Conservation (phyloP, 1,139 yeast genomes). For the Lodderomyces theae region DNA sequence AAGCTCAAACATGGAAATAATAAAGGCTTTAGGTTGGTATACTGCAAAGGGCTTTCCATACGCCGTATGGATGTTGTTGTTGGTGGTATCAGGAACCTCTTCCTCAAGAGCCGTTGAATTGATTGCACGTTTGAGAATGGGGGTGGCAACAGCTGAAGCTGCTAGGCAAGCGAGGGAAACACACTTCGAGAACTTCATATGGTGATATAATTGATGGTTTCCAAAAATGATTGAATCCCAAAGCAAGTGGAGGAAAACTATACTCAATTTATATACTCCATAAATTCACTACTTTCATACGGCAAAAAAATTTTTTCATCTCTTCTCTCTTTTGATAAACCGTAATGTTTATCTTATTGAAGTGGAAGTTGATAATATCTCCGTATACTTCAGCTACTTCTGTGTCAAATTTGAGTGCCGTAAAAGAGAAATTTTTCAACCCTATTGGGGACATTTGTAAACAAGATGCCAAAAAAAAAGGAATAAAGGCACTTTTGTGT, state of each 20-base stretch:
- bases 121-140: conserved; percentile 20
- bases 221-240: background rate
- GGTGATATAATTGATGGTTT: background rate
- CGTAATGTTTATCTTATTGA: background rate
- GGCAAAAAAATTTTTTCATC: background rate
- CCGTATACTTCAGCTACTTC: too few species aligned
- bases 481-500: too few species aligned
- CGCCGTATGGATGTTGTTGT: conserved; percentile 23
- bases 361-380: too few species aligned
- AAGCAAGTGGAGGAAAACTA: background rate
- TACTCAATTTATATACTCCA: background rate
- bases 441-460: background rate
- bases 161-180: conserved; percentile 9
- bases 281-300: too few species aligned
- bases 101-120: conserved; percentile 19
- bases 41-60: conserved; percentile 35
- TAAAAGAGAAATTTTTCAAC: background rate
- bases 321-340: background rate
- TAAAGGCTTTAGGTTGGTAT: conserved; percentile 53
- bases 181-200: background rate
- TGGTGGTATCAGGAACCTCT: conserved; percentile 14
- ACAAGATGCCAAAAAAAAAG: background rate
- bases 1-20: conserved; percentile 55
- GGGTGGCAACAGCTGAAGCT: conserved; percentile 19
- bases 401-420: too few species aligned